A percentile compares a stretch with the other conserved stretches of the same genome.
phyloP scores from a whole-genome alignment of 768 basidiomycete genomes.

The Cystofilobasidium capitatum region DNA sequence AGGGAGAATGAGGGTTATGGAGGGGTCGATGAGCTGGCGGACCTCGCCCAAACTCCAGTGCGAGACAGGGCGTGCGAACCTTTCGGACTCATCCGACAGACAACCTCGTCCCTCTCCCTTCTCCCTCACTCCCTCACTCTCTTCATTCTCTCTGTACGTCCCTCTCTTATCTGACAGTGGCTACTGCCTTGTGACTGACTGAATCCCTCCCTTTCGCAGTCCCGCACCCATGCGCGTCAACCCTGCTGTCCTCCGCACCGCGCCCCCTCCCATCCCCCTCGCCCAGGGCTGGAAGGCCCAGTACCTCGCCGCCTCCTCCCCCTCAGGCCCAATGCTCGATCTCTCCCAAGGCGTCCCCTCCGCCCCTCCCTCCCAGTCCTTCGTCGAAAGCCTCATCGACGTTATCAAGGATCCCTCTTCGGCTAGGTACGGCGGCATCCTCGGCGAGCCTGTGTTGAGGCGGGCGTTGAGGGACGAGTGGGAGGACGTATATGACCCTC shows the following conservation, averaged over 20 bases:
- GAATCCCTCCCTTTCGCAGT: too few relatives aligned
- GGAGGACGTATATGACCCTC: conserved; percentile 48
- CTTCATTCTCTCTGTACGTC: too few relatives aligned
- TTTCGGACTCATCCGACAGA: too few relatives aligned
- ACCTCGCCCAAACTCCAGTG: too few relatives aligned
- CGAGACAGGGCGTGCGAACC: too few relatives aligned
- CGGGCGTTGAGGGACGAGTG: conserved; percentile 54
- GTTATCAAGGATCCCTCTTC: conserved; percentile 36
- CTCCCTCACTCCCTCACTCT: too few relatives aligned
- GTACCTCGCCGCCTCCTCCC: conserved; percentile 27
- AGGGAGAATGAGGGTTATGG: too few relatives aligned
- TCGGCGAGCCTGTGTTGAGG: conserved; percentile 52
- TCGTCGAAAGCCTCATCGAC: conserved; percentile 48
- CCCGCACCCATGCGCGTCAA: not conserved
- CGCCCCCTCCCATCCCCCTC: conserved; percentile 21
- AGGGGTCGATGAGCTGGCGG: too few relatives aligned
- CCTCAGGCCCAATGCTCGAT: conserved; percentile 49
- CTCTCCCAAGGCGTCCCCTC: conserved; percentile 69
- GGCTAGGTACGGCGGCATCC: conserved; percentile 53
- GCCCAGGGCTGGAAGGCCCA: conserved; percentile 30
- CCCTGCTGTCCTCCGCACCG: conserved; percentile 12
- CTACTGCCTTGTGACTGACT: too few relatives aligned
- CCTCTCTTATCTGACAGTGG: too few relatives aligned
- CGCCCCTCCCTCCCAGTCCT: conserved; percentile 49
- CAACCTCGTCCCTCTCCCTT: too few relatives aligned